Conservation (phyloP, 352 stramenopile species). For the Phytophthora podocarpi region DNA sequence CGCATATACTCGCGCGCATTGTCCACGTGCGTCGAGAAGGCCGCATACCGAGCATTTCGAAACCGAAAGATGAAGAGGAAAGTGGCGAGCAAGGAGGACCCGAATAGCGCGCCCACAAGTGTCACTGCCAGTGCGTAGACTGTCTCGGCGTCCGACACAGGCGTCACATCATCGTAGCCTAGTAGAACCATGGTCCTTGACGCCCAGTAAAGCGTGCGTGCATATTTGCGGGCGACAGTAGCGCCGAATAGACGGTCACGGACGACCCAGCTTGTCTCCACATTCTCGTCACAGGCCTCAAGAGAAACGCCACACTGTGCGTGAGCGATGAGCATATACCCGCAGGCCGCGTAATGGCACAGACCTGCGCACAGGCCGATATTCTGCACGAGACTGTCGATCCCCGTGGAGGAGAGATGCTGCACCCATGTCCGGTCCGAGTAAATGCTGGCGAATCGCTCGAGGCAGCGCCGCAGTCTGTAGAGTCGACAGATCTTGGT, state of each 20-base stretch:
- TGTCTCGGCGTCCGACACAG: slow-evolving; percentile 58
- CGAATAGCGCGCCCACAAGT: slow-evolving; percentile 55
- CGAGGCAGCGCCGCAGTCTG: slow-evolving; percentile 42
- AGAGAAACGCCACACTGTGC: slow-evolving; percentile 57
- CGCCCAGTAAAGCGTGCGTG: slow-evolving; percentile 62
- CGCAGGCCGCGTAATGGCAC: slow-evolving; percentile 66
- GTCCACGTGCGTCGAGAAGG: slow-evolving; percentile 64
- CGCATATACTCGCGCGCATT: slow-evolving; percentile 79
- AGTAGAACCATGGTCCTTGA: slow-evolving; percentile 62
- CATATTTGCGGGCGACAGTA: slow-evolving; percentile 53
- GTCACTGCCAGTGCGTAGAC: slow-evolving; percentile 56
- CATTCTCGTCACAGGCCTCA: slow-evolving; percentile 43
- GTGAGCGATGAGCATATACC: slow-evolving; percentile 76
- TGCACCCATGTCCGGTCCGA: slow-evolving; percentile 51
- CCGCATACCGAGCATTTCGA: slow-evolving; percentile 52
- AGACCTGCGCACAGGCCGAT: slow-evolving; percentile 41
- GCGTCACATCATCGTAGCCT: slow-evolving; percentile 70
- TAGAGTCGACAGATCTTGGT: slow-evolving; percentile 69
- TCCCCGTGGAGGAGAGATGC: slow-evolving; percentile 61
- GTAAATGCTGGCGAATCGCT: slow-evolving; percentile 55
- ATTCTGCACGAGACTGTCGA: slow-evolving; percentile 51
- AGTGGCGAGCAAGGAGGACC: slow-evolving; percentile 62
- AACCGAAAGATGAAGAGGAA: slow-evolving; percentile 81
- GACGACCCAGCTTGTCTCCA: slow-evolving; percentile 68
- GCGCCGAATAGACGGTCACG: slow-evolving; percentile 55